Conservation (phyloP, 2,329 filamentous ascomycete species). For the Trichocomaceae sp. region DNA sequence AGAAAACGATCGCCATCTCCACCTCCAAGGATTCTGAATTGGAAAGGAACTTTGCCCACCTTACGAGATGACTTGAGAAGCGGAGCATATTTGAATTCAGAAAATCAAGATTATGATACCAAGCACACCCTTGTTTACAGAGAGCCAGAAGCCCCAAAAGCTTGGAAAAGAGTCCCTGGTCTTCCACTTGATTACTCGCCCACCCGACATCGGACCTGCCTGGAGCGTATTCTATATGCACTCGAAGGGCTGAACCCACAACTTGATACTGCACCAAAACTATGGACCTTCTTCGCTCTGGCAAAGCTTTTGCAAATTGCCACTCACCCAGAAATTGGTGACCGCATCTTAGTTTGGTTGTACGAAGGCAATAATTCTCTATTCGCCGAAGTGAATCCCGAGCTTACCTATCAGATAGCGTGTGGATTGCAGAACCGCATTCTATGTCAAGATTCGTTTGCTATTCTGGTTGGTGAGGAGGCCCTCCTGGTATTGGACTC, state of each 20-base stretch:
- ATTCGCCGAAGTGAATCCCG: slow-evolving; percentile 59
- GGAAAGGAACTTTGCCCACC: slow-evolving; percentile 5
- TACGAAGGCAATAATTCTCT: slow-evolving; percentile 47
- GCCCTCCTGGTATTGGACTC: slow-evolving; percentile 41
- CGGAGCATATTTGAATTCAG: neutral
- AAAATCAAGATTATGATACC: neutral
- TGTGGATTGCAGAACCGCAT: slow-evolving; percentile 29
- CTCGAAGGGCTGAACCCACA: slow-evolving; percentile 50
- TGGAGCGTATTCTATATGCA: slow-evolving; percentile 56
- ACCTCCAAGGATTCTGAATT: neutral
- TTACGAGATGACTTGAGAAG: slow-evolving; percentile 4
- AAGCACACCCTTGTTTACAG: neutral
- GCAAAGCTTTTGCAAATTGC: slow-evolving; percentile 51
- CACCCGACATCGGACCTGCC: slow-evolving; percentile 55
- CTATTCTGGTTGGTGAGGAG: slow-evolving; percentile 57
- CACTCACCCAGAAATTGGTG: slow-evolving; percentile 28
- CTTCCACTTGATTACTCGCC: slow-evolving; percentile 54
- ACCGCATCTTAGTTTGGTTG: slow-evolving; percentile 54
- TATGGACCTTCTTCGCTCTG: slow-evolving; percentile 61
- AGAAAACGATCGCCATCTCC: neutral
- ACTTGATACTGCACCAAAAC: slow-evolving; percentile 58
- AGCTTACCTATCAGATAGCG: slow-evolving; percentile 55
- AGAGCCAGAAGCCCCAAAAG: neutral
- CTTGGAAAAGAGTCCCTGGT: neutral
- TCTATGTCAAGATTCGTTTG: slow-evolving; percentile 45